Evolutionary conservation across 805 yeast species (phyloP).

Genomic region (Starmerella sirachaensis): DNA sequence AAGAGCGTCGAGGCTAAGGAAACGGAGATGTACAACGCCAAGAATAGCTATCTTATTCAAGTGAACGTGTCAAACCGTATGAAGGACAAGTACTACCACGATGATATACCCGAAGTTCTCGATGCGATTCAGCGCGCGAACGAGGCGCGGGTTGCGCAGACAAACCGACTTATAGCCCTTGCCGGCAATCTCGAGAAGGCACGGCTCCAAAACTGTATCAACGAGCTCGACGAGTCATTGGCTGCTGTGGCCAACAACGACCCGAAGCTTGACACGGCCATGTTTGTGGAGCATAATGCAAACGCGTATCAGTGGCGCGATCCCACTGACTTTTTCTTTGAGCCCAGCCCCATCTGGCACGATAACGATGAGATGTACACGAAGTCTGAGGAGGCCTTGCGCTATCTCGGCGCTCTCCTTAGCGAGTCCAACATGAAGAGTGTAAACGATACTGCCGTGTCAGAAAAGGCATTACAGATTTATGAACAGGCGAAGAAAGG

Average conservation of each 20-base stretch:
- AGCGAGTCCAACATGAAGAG: conserved; percentile 31
- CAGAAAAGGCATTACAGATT: conserved; percentile 20
- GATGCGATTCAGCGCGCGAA: conserved; percentile 76
- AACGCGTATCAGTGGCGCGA: conserved; percentile 52
- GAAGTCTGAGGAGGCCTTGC: conserved; percentile 31
- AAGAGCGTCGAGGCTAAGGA: conserved; percentile 54
- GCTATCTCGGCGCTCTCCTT: conserved; percentile 29
- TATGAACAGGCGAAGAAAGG: conserved; percentile 32
- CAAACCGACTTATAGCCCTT: conserved; percentile 54
- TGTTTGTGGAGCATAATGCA: conserved; percentile 83
- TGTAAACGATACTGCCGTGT: conserved; percentile 16
- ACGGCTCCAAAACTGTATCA: conserved; percentile 34
- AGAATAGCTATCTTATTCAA: conserved; percentile 68
- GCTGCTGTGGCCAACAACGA: conserved; percentile 53
- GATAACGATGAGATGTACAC: conserved; percentile 70
- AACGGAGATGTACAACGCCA: conserved; percentile 74
- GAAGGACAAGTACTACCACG: conserved; percentile 85
- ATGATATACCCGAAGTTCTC: conserved; percentile 81
- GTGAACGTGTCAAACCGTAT: conserved; percentile 78
- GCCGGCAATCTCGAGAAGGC: conserved; percentile 53
- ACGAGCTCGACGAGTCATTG: conserved; percentile 38
- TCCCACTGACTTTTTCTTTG: conserved; percentile 71
- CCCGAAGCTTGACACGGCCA: conserved; percentile 66
- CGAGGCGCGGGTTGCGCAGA: conserved; percentile 59
- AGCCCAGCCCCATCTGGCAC: conserved; percentile 92